Conservation (phyloP, 805 yeast species). For the Grigorovia transvaalensis region DNA sequence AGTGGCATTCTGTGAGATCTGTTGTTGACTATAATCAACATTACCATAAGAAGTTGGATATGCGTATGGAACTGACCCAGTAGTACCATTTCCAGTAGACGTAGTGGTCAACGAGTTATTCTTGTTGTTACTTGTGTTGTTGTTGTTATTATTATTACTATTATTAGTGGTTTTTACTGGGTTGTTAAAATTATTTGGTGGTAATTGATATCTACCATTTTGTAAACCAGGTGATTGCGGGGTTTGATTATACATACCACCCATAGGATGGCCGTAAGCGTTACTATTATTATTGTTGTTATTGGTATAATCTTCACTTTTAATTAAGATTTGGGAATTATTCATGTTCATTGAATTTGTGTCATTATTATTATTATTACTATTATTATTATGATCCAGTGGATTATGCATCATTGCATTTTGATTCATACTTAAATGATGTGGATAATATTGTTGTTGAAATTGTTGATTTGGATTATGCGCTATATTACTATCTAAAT, state of each 20-base stretch:
- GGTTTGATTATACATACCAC: neutral
- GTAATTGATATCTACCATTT: constrained; percentile 3
- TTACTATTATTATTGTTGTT: neutral
- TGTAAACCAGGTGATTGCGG: constrained; percentile 7
- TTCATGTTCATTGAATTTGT: neutral
- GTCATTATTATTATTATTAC: too few species aligned
- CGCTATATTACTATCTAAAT: neutral
- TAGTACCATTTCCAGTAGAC: neutral
- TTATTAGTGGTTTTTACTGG: constrained; percentile 6
- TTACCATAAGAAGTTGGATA: neutral
- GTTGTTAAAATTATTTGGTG: constrained; percentile 2
- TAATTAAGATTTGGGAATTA: neutral
- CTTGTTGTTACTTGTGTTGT: neutral
- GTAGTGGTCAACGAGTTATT: neutral
- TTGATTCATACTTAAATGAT: constrained; percentile 1
- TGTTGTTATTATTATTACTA: constrained; percentile 15
- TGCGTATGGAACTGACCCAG: neutral
- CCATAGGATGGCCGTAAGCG: neutral
- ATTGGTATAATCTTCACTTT: neutral
- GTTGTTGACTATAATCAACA: neutral
- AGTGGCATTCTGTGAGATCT: neutral
- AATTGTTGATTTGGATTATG: neutral
- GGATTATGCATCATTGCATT: constrained; percentile 1
- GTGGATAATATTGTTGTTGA: neutral
- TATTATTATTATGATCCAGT: constrained; percentile 3